Conservation (phyloP, 805 yeast genomes). For the Candida xyloterini region DNA sequence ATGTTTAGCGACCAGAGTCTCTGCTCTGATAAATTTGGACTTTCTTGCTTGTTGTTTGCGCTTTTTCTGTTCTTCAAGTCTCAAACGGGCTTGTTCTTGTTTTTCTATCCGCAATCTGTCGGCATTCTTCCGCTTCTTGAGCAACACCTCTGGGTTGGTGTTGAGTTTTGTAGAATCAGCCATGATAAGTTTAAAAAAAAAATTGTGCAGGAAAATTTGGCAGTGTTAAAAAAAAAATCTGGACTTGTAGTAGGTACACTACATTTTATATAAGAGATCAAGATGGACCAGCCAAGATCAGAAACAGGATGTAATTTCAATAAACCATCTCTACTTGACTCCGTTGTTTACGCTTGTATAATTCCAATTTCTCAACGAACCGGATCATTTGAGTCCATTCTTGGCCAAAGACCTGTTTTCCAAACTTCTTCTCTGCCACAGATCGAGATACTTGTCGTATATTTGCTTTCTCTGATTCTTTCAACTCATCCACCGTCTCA, state of each 20-base stretch:
- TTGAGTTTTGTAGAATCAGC: conserved; percentile 40
- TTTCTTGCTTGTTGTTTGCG: conserved; percentile 42
- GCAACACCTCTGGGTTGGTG: conserved; percentile 72
- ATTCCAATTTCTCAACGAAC: conserved; percentile 19
- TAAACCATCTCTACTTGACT: conserved; percentile 33
- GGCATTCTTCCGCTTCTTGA: conserved; percentile 75
- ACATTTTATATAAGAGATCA: too few species aligned
- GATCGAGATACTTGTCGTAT: conserved; percentile 23
- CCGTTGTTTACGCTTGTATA: conserved; percentile 19
- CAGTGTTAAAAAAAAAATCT: conserved; percentile 1
- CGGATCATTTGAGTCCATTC: conserved; percentile 23
- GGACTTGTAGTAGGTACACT: too few species aligned
- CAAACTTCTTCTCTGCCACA: conserved; percentile 29
- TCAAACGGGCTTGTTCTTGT: conserved; percentile 60
- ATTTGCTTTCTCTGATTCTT: conserved; percentile 9
- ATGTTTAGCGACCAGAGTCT: conserved; percentile 64
- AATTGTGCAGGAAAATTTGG: conserved; percentile 3
- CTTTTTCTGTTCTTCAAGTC: conserved; percentile 43
- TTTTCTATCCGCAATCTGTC: conserved; percentile 71
- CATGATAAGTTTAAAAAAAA: conserved; percentile 17
- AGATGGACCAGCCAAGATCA: too few species aligned
- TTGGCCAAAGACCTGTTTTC: conserved; percentile 21
- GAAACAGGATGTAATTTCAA: conserved; percentile 3
- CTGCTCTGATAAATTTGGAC: conserved; percentile 68
- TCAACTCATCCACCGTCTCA: conserved; percentile 25